These are phyloP conservation scores for Centrapalus pauciflorus DNA, from an alignment of 129 eudicot species.

Conservation along the genomic window DNA sequence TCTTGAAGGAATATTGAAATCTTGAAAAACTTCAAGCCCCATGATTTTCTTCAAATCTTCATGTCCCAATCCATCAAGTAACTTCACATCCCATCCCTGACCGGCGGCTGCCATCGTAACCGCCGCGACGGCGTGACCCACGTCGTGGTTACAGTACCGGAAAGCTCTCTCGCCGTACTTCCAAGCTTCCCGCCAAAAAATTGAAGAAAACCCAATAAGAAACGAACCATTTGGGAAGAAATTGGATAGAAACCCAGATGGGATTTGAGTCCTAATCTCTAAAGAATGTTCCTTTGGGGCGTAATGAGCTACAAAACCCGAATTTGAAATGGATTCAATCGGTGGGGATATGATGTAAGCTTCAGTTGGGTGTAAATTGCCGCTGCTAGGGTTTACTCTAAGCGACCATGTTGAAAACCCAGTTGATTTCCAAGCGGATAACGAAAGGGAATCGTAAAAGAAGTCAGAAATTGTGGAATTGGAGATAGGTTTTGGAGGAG, in stretches of 20 bases:
- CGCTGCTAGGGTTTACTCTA: slow-evolving; percentile 93
- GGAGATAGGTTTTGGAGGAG: slow-evolving; percentile 62
- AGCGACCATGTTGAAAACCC: slow-evolving; percentile 87
- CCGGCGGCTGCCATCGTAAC: slow-evolving; percentile 83
- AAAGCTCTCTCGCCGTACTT: slow-evolving; percentile 93
- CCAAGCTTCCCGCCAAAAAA: slow-evolving; percentile 98
- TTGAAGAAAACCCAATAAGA: slow-evolving; percentile 67
- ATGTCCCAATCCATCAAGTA: slow-evolving; percentile 82
- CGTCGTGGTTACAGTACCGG: slow-evolving; percentile 94
- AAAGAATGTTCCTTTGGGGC: slow-evolving; percentile 83
- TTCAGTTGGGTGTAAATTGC: slow-evolving; percentile 91
- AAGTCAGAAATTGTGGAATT: slow-evolving; percentile 51
- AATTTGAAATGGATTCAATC: slow-evolving; percentile 37
- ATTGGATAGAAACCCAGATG: slow-evolving; percentile 41
- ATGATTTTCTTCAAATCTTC: slow-evolving; percentile 63
- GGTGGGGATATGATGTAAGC: slow-evolving; percentile 71
- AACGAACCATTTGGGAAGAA: slow-evolving; percentile 54
- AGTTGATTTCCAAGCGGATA: slow-evolving; percentile 87
- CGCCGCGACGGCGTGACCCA: slow-evolving; percentile 86
- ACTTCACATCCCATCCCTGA: slow-evolving; percentile 93
- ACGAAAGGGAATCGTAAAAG: slow-evolving; percentile 60
- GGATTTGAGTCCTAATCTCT: slow-evolving; percentile 61
- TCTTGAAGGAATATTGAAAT: slow-evolving; percentile 44
- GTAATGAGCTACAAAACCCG: slow-evolving; percentile 75
- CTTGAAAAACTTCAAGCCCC: slow-evolving; percentile 47